Evolutionary conservation across 352 stramenopile species (phyloP).

Genomic region (Pythium apleroticum): DNA sequence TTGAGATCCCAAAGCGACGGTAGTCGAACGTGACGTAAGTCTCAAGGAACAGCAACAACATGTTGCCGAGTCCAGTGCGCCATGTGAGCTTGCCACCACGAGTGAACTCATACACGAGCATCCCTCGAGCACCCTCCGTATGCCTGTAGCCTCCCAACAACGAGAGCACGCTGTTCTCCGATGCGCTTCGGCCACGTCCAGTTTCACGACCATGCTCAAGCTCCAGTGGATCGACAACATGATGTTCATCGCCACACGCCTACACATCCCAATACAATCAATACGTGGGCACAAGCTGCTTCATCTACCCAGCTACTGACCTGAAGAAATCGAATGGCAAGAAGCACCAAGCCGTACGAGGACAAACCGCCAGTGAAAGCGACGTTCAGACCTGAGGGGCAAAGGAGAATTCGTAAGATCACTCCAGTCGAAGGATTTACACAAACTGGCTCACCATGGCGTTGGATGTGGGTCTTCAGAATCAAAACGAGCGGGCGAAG

Average conservation of each 20-base stretch:
- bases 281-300: not conserved
- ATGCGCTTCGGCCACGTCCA: constrained; percentile 27
- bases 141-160: not conserved
- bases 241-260: constrained; percentile 74
- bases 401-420: not conserved
- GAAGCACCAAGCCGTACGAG: constrained; percentile 94
- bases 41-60: constrained; percentile 80
- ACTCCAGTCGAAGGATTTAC: not conserved
- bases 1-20: constrained; percentile 72
- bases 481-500: constrained; percentile 94
- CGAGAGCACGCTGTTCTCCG: constrained; percentile 24
- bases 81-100: constrained; percentile 58
- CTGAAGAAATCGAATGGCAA: constrained; percentile 94
- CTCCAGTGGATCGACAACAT: constrained; percentile 30
- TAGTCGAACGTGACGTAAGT: constrained; percentile 87
- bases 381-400: constrained; percentile 81
- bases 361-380: constrained; percentile 95
- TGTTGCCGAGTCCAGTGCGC: constrained; percentile 67
- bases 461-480: constrained; percentile 88
- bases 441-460: constrained; percentile 36
- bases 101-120: constrained; percentile 70
- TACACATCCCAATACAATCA: constrained; percentile 15
- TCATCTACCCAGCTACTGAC: constrained; percentile 27
- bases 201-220: constrained; percentile 4
- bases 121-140: constrained; percentile 2